Conservation (phyloP, 2,329 filamentous ascomycete species). For the Trichophyton schoenleinii region DNA sequence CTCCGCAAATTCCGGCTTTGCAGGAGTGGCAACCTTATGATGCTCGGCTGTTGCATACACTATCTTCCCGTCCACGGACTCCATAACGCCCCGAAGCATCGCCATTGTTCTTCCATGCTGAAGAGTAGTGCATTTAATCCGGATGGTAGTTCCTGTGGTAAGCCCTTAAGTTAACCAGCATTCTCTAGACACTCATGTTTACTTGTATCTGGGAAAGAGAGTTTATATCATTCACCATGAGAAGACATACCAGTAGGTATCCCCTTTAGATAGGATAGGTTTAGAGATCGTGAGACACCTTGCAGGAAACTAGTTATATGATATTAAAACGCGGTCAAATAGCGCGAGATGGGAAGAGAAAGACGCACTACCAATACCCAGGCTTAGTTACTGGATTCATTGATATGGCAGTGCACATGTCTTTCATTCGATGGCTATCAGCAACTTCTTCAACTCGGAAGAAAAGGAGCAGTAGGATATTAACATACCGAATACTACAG, state of each 20-base stretch:
- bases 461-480: background rate
- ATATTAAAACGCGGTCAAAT: background rate
- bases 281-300: constrained; percentile 39
- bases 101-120: constrained; percentile 41
- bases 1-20: constrained; percentile 26
- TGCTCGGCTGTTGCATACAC: constrained; percentile 41
- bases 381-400: constrained; percentile 38
- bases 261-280: constrained; percentile 41
- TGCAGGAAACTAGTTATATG: constrained; percentile 32
- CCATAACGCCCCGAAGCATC: constrained; percentile 40
- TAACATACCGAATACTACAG: constrained; percentile 56
- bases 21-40: constrained; percentile 39
- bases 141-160: constrained; percentile 28
- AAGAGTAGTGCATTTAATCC: constrained; percentile 33
- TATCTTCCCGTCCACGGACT: constrained; percentile 35
- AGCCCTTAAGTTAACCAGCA: background rate
- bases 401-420: constrained; percentile 42
- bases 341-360: background rate
- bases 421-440: constrained; percentile 16
- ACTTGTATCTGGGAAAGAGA: no score
- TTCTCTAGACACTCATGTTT: background rate
- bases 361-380: constrained; percentile 38
- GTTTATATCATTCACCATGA: background rate
- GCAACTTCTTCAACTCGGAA: background rate
- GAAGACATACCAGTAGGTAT: constrained; percentile 33